Base-by-base conservation (phyloP, 2,329 filamentous ascomycete species). In the Sordariomycetes sp. region DNA sequence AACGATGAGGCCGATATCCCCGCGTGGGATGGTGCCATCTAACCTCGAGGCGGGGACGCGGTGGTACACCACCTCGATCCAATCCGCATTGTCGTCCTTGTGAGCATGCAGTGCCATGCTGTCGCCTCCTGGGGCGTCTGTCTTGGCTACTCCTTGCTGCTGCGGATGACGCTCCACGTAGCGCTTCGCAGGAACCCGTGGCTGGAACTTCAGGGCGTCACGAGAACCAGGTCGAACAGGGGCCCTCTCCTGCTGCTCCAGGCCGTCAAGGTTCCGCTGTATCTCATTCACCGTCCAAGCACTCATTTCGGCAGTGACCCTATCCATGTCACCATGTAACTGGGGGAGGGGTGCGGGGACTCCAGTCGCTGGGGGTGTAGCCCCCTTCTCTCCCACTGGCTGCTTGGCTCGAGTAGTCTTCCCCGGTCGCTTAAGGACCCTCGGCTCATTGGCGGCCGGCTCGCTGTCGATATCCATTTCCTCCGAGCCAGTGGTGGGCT, bases 1-100 rank as follows among this genome's bases (percentile, higher is more conserved):
- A 7, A 83, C 78, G 56, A 85, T 67, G 40, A 84, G 68, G 12
- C 81, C 81, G 7, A 86, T 75, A 53, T 77, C 78, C 28, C 79
- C 74, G 0, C 77, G 73, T 8, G 71, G 69, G 3, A 81, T 73
- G 16, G 76, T 70, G 11, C 74, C 67, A 18, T 73, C 72, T 59
- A 84, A 71, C 28, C 72, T 73, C 59, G 76, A 75, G 2, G 75
- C 79, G 1, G 82, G 80, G 20, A 86, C 76, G 40, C 83, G 82
- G 57, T 85, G 74, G 64, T 87, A 87, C 48, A 83, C 85, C 60
- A 86, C 83, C 51, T 84, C 79, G 32, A 87, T 74, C 71, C 85
- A 87, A 57, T 86, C 82, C 3, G 76, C 75, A 20, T 81, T 80
- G 59, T 78, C 70, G 10, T 63, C 62, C 18, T 70, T 68, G 1